These are phyloP conservation scores for Erysimum cheiranthoides DNA, from an alignment of 345 rosid species.

Conservation along the genomic window DNA sequence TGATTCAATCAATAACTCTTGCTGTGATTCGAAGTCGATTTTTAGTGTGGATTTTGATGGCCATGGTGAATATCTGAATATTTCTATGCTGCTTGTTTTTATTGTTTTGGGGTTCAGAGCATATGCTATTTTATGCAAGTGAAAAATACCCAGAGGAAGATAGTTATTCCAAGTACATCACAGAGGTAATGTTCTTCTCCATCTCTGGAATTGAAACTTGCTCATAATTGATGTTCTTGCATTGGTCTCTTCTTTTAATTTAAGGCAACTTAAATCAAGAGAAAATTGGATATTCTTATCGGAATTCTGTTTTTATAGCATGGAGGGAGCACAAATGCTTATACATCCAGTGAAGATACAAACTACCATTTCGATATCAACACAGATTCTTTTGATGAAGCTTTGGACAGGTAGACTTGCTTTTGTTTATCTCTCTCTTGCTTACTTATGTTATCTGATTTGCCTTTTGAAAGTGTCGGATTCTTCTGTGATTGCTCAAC, in stretches of 20 bases:
- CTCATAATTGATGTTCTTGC: slow-evolving; percentile 6
- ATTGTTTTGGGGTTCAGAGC: slow-evolving; percentile 51
- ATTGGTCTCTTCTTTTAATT: not conserved
- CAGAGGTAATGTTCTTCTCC: slow-evolving; percentile 56
- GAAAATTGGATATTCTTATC: not conserved
- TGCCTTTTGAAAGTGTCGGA: slow-evolving; percentile 15
- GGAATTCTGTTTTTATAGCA: slow-evolving; percentile 55
- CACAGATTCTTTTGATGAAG: slow-evolving; percentile 74
- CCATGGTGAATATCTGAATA: not conserved
- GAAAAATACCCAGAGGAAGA: slow-evolving; percentile 89
- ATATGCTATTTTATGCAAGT: slow-evolving; percentile 94
- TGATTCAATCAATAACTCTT: not conserved
- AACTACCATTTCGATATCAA: slow-evolving; percentile 77
- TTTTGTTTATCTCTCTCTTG: not conserved
- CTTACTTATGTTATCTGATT: slow-evolving; percentile 17
- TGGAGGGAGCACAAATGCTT: slow-evolving; percentile 88
- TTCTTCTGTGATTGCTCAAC: slow-evolving; percentile 26
- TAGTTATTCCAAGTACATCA: slow-evolving; percentile 71
- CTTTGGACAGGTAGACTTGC: slow-evolving; percentile 70
- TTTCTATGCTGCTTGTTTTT: not conserved
- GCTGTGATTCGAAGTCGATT: not conserved
- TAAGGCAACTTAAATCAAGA: not conserved
- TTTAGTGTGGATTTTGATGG: slow-evolving; percentile 6
- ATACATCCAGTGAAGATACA: slow-evolving; percentile 67
- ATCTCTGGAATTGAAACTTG: not conserved